Evolutionary conservation across 129 eudicot genomes (phyloP).

Genomic region (Heracleum sosnowskyi): DNA sequence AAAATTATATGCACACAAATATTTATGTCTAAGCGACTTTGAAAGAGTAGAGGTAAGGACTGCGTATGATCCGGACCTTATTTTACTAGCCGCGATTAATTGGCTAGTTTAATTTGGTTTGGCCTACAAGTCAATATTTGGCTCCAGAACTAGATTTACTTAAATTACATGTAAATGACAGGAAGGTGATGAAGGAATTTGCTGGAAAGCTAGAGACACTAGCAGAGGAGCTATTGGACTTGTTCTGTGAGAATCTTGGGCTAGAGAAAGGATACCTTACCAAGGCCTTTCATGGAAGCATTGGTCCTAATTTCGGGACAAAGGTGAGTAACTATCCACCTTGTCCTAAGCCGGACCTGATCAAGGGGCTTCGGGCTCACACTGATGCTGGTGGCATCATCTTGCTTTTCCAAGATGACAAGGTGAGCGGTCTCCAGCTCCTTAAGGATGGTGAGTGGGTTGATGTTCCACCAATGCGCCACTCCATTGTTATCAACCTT

Average conservation of each 20-base stretch:
- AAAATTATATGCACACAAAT: too few species aligned
- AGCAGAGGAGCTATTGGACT: constrained; percentile 50
- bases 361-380: constrained; percentile 69
- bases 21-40: too few species aligned
- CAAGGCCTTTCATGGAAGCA: constrained; percentile 48
- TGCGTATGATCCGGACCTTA: too few species aligned
- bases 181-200: constrained; percentile 48
- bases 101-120: neutral
- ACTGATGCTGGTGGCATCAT: constrained; percentile 74
- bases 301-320: constrained; percentile 61
- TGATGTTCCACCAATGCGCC: constrained; percentile 64
- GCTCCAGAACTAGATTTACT: neutral
- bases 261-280: constrained; percentile 56
- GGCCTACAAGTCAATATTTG: neutral
- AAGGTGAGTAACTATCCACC: constrained; percentile 72
- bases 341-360: constrained; percentile 55
- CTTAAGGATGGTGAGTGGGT: constrained; percentile 59
- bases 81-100: too few species aligned
- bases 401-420: constrained; percentile 68
- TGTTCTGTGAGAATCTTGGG: constrained; percentile 58
- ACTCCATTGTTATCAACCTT: constrained; percentile 59
- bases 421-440: constrained; percentile 62
- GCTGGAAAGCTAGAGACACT: constrained; percentile 39
- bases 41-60: neutral
- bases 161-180: constrained; percentile 8